Percentiles rank a stretch among this genome's conserved stretches.
phyloP scores from a whole-genome alignment of 108 stramenopile genomes.

The Fistulifera solaris region DNA sequence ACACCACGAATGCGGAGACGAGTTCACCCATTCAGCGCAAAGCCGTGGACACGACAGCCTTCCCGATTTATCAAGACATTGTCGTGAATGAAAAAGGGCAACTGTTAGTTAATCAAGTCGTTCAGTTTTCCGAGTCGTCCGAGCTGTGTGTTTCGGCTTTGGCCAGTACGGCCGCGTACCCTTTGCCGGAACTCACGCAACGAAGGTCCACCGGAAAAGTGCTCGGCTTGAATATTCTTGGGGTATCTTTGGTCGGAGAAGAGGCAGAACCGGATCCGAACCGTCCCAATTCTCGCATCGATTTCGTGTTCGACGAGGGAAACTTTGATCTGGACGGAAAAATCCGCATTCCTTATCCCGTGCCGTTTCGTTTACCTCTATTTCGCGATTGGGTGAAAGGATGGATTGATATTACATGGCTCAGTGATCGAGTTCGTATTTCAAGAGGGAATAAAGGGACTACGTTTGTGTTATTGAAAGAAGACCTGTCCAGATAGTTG shows the following conservation, averaged over 20 bases:
- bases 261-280: conserved; percentile 60
- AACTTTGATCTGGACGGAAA: conserved; percentile 44
- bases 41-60: conserved; percentile 68
- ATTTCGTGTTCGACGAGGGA: conserved; percentile 83
- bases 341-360: conserved; percentile 65
- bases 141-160: conserved; percentile 69
- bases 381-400: conserved; percentile 81
- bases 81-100: conserved; percentile 32
- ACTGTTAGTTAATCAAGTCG: conserved; percentile 69
- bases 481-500: too few species aligned
- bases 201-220: conserved; percentile 58
- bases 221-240: conserved; percentile 69
- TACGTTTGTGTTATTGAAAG: conserved; percentile 77
- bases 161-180: conserved; percentile 72
- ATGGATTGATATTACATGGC: conserved; percentile 83
- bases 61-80: conserved; percentile 81
- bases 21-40: conserved; percentile 78
- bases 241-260: conserved; percentile 62
- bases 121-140: conserved; percentile 53
- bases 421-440: conserved; percentile 73
- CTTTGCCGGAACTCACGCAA: conserved; percentile 64
- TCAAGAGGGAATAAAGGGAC: conserved; percentile 81
- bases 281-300: conserved; percentile 62
- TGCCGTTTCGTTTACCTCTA: conserved; percentile 71
- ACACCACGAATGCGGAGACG: conserved; percentile 76